phyloP scores from a whole-genome alignment of 257 asterid genomes.

The Solanum lycopersicoides region DNA sequence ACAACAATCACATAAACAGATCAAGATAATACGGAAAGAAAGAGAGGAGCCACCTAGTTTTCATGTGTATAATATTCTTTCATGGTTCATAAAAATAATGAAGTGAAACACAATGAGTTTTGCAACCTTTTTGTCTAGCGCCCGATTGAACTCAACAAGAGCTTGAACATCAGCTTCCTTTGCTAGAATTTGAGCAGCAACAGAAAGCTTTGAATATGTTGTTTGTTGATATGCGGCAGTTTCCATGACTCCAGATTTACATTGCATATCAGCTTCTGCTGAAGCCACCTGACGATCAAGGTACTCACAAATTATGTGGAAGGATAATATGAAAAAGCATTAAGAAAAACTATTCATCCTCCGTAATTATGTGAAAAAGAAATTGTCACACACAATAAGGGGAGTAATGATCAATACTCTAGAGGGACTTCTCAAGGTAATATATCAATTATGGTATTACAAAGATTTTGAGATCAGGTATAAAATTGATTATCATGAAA shows the following conservation, averaged over 20 bases:
- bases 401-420: not conserved
- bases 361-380: not conserved
- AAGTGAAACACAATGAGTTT: not conserved
- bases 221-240: slow-evolving; percentile 23
- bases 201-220: slow-evolving; percentile 28
- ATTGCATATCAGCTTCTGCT: slow-evolving; percentile 27
- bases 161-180: slow-evolving; percentile 91
- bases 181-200: slow-evolving; percentile 49
- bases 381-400: not conserved
- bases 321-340: not conserved
- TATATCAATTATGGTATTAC: not conserved
- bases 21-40: not conserved
- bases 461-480: not conserved
- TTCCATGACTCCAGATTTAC: slow-evolving; percentile 27
- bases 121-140: slow-evolving; percentile 81
- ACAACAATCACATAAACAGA: not conserved
- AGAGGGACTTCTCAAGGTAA: not conserved
- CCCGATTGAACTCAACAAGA: slow-evolving; percentile 65
- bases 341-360: not conserved
- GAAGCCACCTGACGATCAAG: slow-evolving; percentile 35
- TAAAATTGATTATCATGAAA: not conserved
- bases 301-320: not conserved
- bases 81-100: not conserved
- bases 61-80: not conserved
- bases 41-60: not conserved